Conservation (phyloP, 306 rosid genomes). For the Herpetospermum pedunculosum region DNA sequence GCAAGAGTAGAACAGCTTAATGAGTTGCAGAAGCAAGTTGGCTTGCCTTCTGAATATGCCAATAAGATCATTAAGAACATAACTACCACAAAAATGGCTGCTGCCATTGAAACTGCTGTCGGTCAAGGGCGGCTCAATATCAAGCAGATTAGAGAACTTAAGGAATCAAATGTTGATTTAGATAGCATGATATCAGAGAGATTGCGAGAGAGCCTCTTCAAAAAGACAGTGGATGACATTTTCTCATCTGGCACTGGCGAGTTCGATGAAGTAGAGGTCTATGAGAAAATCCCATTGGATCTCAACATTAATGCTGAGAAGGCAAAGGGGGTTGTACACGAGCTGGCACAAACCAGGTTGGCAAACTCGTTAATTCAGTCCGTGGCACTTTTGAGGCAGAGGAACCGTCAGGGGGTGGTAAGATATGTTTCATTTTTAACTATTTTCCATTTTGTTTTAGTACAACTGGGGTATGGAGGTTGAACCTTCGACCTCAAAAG, state of each 20-base stretch:
- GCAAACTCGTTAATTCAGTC: slow-evolving; percentile 87
- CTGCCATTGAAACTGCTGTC: slow-evolving; percentile 88
- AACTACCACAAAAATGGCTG: slow-evolving; percentile 88
- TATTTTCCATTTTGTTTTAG: background rate
- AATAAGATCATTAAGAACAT: slow-evolving; percentile 87
- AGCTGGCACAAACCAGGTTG: slow-evolving; percentile 67
- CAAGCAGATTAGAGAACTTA: slow-evolving; percentile 92
- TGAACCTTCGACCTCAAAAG: no score
- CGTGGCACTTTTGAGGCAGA: slow-evolving; percentile 74
- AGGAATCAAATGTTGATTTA: slow-evolving; percentile 68
- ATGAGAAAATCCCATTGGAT: slow-evolving; percentile 71
- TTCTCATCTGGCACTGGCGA: slow-evolving; percentile 98
- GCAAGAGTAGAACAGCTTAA: slow-evolving; percentile 78
- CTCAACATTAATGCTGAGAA: slow-evolving; percentile 73
- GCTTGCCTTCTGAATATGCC: slow-evolving; percentile 78
- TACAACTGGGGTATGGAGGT: no score
- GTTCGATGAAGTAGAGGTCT: slow-evolving; percentile 88
- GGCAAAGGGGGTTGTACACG: slow-evolving; percentile 51
- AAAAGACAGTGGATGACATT: slow-evolving; percentile 78
- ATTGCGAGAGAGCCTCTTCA: slow-evolving; percentile 78
- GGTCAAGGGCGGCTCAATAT: slow-evolving; percentile 80
- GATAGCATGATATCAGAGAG: slow-evolving; percentile 83
- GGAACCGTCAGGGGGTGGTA: slow-evolving; percentile 77
- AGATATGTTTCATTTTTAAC: slow-evolving; percentile 10
- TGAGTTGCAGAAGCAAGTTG: slow-evolving; percentile 74